A percentile compares a stretch with the other conserved stretches of the same genome.
Conservation (phyloP, 176 grass and related monocot genomes). For the Hsuehochloa calcarea region DNA sequence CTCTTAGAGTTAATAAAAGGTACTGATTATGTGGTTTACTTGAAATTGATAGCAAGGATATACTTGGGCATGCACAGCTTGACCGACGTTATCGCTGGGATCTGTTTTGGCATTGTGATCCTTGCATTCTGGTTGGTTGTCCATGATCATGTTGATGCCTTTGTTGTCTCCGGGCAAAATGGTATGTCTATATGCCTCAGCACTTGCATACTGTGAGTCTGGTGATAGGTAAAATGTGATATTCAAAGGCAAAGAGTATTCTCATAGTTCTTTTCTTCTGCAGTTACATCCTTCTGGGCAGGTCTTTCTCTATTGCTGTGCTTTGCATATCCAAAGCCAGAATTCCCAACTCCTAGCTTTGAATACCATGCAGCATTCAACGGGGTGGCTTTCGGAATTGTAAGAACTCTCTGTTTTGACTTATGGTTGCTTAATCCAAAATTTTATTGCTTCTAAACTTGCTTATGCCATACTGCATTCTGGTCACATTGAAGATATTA, state of each 20-base stretch:
- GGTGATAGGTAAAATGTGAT: not conserved
- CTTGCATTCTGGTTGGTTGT: conserved; percentile 82
- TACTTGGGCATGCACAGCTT: conserved; percentile 98
- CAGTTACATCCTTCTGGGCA: conserved; percentile 92
- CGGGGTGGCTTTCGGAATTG: conserved; percentile 94
- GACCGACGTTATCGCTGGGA: conserved; percentile 72
- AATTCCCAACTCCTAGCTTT: conserved; percentile 93
- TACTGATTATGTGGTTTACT: conserved; percentile 28
- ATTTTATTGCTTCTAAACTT: not conserved
- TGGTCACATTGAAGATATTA: conserved; percentile 4
- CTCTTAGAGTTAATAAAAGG: not conserved
- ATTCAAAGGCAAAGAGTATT: not conserved
- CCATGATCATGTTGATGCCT: conserved; percentile 64
- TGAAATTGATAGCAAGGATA: conserved; percentile 66
- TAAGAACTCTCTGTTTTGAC: conserved; percentile 49
- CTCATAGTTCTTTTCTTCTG: not conserved
- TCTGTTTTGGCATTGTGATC: conserved; percentile 63
- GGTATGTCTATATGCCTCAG: conserved; percentile 48
- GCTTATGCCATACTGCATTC: not conserved
- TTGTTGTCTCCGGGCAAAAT: conserved; percentile 79
- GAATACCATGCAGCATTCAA: conserved; percentile 91
- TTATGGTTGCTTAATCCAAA: not conserved
- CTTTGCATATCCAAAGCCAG: conserved; percentile 88
- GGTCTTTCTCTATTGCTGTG: conserved; percentile 69
- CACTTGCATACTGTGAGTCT: not conserved